Base-by-base conservation (phyloP, 208 protist genomes). In the Leishmania amazonensis region DNA sequence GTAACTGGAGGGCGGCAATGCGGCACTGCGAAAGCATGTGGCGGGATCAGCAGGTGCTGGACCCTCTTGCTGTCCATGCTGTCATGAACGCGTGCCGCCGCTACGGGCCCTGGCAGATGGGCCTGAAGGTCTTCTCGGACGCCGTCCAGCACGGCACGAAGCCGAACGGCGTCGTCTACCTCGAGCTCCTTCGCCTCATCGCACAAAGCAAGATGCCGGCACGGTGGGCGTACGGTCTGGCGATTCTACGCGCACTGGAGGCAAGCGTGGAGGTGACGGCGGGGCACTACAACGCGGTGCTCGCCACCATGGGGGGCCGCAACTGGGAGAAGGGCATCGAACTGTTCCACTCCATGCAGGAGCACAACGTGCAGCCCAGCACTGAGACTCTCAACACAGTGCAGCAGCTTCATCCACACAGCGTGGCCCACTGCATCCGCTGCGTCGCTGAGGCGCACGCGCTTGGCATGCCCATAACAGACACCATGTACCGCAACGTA, bases 41-140 rank as follows among this genome's bases (percentile, higher is more conserved):
- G 79, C 80, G 91, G 64, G 95, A 97, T 79, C 87, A 95, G 81
- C 84, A 89, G 57, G 73, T 67, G 17, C 58, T 94, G 35, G 95
- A 98, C 72, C 62, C 92, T 0, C 88, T 93, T 31, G 90, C 88
- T 3, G 58, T 96, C 64, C 93, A 96, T 80, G 88, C 93, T 40
- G 89, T 91, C 62, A 89, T 98, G 90, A 98, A 98, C 82, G 88
- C 91, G 24, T 96, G 93, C 82, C 85, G 95, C 21, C 88, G 88
- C 65, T 83, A 90, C 65, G 83, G 85, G 28, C 85, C 88, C n/a
- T 93, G 92, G 87, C 78, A 93, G 49, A 79, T 79, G 11, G 95
- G 83, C 21, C 76, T 96, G 71, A 2, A 80, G 40, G 84, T 92
- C 28, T 97, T 96, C 70, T 82, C 89, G 1, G 83, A 67, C 35